A percentile compares a stretch with the other conserved stretches of the same genome.
phyloP scores from a whole-genome alignment of 2,329 filamentous ascomycete species.

The Aspergillus tanneri region DNA sequence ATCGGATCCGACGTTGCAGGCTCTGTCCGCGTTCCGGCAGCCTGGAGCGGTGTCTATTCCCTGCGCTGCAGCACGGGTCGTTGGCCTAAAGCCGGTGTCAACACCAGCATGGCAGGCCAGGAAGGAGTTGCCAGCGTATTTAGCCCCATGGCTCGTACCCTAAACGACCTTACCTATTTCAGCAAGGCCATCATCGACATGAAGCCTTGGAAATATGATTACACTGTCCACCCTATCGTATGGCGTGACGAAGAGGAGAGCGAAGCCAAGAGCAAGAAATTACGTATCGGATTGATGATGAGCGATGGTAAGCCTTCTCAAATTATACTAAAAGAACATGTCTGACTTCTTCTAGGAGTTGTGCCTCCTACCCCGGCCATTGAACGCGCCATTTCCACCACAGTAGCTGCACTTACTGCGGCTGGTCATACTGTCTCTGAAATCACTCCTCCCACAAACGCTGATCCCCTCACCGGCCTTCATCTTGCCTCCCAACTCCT shows the following conservation, averaged over 20 bases:
- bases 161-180: slow-evolving; percentile 82
- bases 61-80: slow-evolving; percentile 83
- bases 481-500: slow-evolving; percentile 75
- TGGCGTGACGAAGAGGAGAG: slow-evolving; percentile 67
- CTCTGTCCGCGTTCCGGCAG: slow-evolving; percentile 80
- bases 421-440: slow-evolving; percentile 74
- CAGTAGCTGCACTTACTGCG: slow-evolving; percentile 64
- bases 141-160: slow-evolving; percentile 85
- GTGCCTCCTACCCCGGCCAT: slow-evolving; percentile 87
- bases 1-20: slow-evolving; percentile 90
- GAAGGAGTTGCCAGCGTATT: slow-evolving; percentile 88
- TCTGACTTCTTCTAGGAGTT: slow-evolving; percentile 52
- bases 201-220: slow-evolving; percentile 86
- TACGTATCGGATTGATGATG: slow-evolving; percentile 73
- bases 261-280: slow-evolving; percentile 60
- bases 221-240: slow-evolving; percentile 77
- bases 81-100: slow-evolving; percentile 82
- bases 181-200: slow-evolving; percentile 73
- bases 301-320: slow-evolving; percentile 61
- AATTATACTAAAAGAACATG: too few species aligned
- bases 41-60: slow-evolving; percentile 86
- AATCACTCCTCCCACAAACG: slow-evolving; percentile 66
- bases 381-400: slow-evolving; percentile 68
- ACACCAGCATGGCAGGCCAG: slow-evolving; percentile 87
- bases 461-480: slow-evolving; percentile 74